These are phyloP conservation scores for Aspergillus sergii DNA, from an alignment of 2,329 filamentous ascomycete species.

Conservation along the genomic window DNA sequence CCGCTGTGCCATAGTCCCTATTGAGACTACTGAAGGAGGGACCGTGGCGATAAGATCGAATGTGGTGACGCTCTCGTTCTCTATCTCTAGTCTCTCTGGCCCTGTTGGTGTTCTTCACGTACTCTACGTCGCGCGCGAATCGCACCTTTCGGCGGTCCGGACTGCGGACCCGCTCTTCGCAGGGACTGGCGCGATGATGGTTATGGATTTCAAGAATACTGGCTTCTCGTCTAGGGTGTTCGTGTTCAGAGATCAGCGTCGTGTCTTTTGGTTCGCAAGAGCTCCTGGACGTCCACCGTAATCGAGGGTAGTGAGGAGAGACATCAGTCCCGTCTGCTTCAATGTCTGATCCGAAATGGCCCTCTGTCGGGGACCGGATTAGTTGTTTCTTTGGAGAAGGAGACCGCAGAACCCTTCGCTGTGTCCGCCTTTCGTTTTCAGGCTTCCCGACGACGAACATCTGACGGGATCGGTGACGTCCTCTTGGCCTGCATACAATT, in stretches of 20 bases:
- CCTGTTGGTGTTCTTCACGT: slow-evolving; percentile 12
- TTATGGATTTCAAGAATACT: slow-evolving; percentile 20
- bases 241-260: slow-evolving; percentile 23
- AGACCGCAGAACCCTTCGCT: not conserved
- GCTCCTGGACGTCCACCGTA: slow-evolving; percentile 3
- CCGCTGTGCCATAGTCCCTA: not conserved
- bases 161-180: slow-evolving; percentile 7
- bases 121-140: slow-evolving; percentile 21
- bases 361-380: slow-evolving; percentile 11
- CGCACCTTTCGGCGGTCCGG: slow-evolving; percentile 18
- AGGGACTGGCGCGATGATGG: slow-evolving; percentile 2
- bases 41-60: not conserved
- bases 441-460: slow-evolving; percentile 18
- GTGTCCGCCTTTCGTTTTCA: not conserved
- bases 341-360: not conserved
- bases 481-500: slow-evolving; percentile 3
- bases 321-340: slow-evolving; percentile 1
- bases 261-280: slow-evolving; percentile 20
- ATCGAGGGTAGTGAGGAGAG: slow-evolving; percentile 1
- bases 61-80: slow-evolving; percentile 2
- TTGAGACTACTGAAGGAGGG: not conserved
- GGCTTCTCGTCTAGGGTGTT: slow-evolving; percentile 14
- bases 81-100: slow-evolving; percentile 1
- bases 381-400: slow-evolving; percentile 10
- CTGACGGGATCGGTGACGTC: slow-evolving; percentile 12